Base-by-base conservation (phyloP, 352 stramenopile genomes). In the Pythium aquatile region DNA sequence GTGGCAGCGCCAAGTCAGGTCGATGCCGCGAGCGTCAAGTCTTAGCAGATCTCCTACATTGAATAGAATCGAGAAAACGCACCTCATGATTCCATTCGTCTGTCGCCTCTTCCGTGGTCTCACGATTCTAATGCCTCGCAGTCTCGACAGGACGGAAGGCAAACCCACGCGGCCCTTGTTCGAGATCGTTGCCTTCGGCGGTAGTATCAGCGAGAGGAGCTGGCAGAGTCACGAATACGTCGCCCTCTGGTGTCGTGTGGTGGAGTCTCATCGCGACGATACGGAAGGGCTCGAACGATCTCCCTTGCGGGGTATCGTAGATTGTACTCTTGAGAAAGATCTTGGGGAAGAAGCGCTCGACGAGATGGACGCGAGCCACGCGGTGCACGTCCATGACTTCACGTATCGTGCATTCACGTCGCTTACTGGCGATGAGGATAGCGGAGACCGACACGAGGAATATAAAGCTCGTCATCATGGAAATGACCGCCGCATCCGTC, bases 341-440 rank as follows among this genome's bases (percentile, higher is more conserved):
- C 58, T 70, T 70, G n/a, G 64, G 64, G 46, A 70, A 70, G 29
- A 70, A 70, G 44, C 64, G 64, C 8, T 70, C 64, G 14, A 70
- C 57, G 28, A 70, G 64, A 14, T 66, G 64, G 11, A 70, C 55
- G 26, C 64, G 57, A 28, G 64, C 64, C 30, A 70, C 53, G 42
- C 64, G 64, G 52, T 70, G 64, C 13, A 70, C 64, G 40, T 70
- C 64, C 28, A 40, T 54, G 26, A 62, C n/a, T 3, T 70, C 64
- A 0, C 52, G 57, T 9, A 70, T 63, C 64, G 54, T 39, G 20
- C 48, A 59, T 46, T 62, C 58, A 40, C 64, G 64, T 7, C 58
- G 64, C 28, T 55, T 57, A 28, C 64, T 58, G 0, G 56, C 30
- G 14, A 49, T 30, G 5, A 55, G 52, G 26, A 66, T 58, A 5